Percentiles rank a stretch among this genome's conserved stretches.
Evolutionary conservation across 805 yeast genomes (phyloP).

Genomic region (Yarrowia sp.): DNA sequence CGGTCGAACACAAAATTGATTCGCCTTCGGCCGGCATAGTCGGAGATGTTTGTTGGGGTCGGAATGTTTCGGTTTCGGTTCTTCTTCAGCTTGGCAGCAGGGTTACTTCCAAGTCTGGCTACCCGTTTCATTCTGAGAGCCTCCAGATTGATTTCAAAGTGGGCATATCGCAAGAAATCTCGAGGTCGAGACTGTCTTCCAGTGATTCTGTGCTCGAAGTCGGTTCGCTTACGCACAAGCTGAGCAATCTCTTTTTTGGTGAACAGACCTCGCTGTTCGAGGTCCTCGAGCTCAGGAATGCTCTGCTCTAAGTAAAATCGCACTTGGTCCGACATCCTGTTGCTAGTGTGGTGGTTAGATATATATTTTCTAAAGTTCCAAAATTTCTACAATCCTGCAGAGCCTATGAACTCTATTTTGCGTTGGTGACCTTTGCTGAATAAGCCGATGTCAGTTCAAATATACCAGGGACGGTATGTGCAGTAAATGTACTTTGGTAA

Average conservation of each 20-base stretch:
- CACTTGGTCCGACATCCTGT: constrained; percentile 50
- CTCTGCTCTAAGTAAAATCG: constrained; percentile 61
- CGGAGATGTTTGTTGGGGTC: constrained; percentile 48
- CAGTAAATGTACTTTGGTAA: too few relatives aligned
- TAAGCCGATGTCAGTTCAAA: too few relatives aligned
- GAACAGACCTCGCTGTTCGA: constrained; percentile 75
- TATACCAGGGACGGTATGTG: too few relatives aligned
- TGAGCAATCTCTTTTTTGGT: constrained; percentile 74
- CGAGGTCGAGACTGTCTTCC: constrained; percentile 76
- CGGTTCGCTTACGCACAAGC: constrained; percentile 91
- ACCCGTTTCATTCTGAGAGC: constrained; percentile 69
- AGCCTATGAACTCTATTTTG: neutral
- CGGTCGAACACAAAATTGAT: constrained; percentile 79
- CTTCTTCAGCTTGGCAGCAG: constrained; percentile 44
- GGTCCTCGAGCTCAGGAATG: constrained; percentile 89
- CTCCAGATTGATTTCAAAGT: constrained; percentile 77
- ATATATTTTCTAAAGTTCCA: constrained; percentile 19
- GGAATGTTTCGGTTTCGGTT: constrained; percentile 23
- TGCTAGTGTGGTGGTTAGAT: constrained; percentile 8
- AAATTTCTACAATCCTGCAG: constrained; percentile 16
- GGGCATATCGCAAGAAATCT: constrained; percentile 75
- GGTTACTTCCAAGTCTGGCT: constrained; percentile 53
- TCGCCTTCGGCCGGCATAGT: constrained; percentile 82
- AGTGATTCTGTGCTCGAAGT: constrained; percentile 84
- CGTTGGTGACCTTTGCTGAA: neutral